A percentile compares a stretch with the other conserved stretches of the same genome.
phyloP scores from a whole-genome alignment of 78 protist species.

The Anaeramoeba flamelloides region DNA sequence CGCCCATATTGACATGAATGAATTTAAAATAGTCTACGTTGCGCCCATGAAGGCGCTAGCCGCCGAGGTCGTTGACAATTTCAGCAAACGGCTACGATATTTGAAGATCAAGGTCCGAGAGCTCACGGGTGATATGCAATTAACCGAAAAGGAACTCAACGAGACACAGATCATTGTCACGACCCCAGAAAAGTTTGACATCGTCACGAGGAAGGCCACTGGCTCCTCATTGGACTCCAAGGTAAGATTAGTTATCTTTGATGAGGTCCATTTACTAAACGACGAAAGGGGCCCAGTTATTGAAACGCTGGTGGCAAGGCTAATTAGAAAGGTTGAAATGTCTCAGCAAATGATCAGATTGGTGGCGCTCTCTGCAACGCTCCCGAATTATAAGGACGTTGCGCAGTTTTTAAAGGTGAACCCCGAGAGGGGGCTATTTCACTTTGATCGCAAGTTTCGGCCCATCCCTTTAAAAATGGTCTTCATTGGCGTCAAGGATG shows the following conservation, averaged over 20 bases:
- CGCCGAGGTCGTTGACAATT: conserved; percentile 57
- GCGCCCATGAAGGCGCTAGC: conserved; percentile 99
- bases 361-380: conserved; percentile 96
- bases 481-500: conserved; percentile 68
- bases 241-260: conserved; percentile 70
- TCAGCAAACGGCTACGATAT: conserved; percentile 37
- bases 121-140: conserved; percentile 94
- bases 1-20: background rate
- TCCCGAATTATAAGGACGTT: conserved; percentile 91
- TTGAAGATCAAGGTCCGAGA: conserved; percentile 71
- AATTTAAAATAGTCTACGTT: conserved; percentile 85
- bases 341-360: conserved; percentile 83
- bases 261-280: conserved; percentile 85
- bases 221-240: background rate
- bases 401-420: conserved; percentile 76
- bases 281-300: conserved; percentile 93
- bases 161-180: conserved; percentile 65
- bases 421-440: conserved; percentile 56
- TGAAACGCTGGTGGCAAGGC: conserved; percentile 82
- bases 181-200: conserved; percentile 99
- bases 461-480: conserved; percentile 84
- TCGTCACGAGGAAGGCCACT: conserved; percentile 76
- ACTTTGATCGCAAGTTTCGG: conserved; percentile 68
- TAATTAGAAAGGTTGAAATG: conserved; percentile 72
- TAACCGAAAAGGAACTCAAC: conserved; percentile 67